A percentile compares a stretch with the other conserved stretches of the same genome.
phyloP scores from a whole-genome alignment of 1,139 yeast species.

The Suhomyces anneliseae region DNA sequence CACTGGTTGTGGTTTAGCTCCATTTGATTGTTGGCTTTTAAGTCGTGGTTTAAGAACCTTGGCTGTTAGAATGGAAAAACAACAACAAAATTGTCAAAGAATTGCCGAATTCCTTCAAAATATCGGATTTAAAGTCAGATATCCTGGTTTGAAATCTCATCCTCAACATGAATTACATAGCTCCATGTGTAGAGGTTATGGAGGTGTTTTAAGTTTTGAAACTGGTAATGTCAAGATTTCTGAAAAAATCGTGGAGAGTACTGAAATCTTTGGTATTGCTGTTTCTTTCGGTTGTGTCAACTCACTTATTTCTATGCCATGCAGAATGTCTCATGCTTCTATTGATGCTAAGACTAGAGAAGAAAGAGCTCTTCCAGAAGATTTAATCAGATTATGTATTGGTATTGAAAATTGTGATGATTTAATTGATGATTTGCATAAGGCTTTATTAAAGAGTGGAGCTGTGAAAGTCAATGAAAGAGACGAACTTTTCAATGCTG shows the following conservation, averaged over 20 bases:
- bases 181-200: slow-evolving; percentile 79
- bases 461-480: slow-evolving; percentile 47
- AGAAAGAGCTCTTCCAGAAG: slow-evolving; percentile 90
- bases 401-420: slow-evolving; percentile 76
- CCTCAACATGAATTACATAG: slow-evolving; percentile 80
- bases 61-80: slow-evolving; percentile 81
- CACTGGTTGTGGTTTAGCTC: slow-evolving; percentile 87
- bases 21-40: slow-evolving; percentile 88
- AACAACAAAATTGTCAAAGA: slow-evolving; percentile 73
- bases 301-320: slow-evolving; percentile 87
- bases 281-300: slow-evolving; percentile 95
- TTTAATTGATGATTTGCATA: slow-evolving; percentile 69
- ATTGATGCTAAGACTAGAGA: slow-evolving; percentile 84
- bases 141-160: slow-evolving; percentile 79
- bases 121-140: slow-evolving; percentile 69
- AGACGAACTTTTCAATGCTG: slow-evolving; percentile 46
- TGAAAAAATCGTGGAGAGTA: slow-evolving; percentile 72
- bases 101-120: slow-evolving; percentile 71
- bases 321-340: slow-evolving; percentile 96
- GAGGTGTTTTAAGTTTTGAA: slow-evolving; percentile 86
- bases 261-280: slow-evolving; percentile 81
- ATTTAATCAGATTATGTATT: slow-evolving; percentile 80
- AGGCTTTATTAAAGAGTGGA: slow-evolving; percentile 68
- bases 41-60: slow-evolving; percentile 85
- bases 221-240: slow-evolving; percentile 72